These are phyloP conservation scores for Omphalotus guepiniiformis DNA, from an alignment of 768 basidiomycete species.

Conservation along the genomic window DNA sequence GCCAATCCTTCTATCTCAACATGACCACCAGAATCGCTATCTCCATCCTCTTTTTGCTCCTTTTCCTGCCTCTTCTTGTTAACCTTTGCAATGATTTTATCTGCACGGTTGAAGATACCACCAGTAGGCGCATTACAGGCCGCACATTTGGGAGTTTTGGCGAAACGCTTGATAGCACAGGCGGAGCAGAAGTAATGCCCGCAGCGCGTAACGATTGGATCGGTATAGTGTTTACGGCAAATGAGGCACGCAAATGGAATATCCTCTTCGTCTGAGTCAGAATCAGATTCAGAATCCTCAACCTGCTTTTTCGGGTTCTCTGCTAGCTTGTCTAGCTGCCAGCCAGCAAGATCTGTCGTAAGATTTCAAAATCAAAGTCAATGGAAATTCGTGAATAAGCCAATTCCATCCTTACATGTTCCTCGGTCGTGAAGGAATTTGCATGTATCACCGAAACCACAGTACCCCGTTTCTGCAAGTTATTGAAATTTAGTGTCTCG, in stretches of 20 bases:
- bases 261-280: conserved; percentile 77
- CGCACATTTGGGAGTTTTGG: conserved; percentile 91
- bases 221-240: conserved; percentile 91
- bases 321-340: conserved; percentile 95
- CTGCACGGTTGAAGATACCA: conserved; percentile 95
- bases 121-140: conserved; percentile 92
- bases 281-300: conserved; percentile 47
- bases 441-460: conserved; percentile 98
- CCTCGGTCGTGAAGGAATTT: conserved; percentile 99
- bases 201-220: conserved; percentile 94
- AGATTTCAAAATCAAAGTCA: conserved; percentile 12
- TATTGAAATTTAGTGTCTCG: not conserved
- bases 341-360: conserved; percentile 82
- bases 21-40: conserved; percentile 32
- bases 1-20: conserved; percentile 62
- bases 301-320: conserved; percentile 64
- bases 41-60: conserved; percentile 46
- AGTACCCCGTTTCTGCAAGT: conserved; percentile 88
- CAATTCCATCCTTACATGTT: conserved; percentile 65
- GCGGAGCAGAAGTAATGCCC: conserved; percentile 95
- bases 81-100: conserved; percentile 86
- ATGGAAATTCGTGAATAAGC: conserved; percentile 6
- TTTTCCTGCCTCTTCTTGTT: conserved; percentile 66
- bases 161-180: conserved; percentile 93
- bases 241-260: conserved; percentile 98